phyloP scores from a whole-genome alignment of 495 filamentous ascomycete species.

The Sordaria brevicollis region DNA sequence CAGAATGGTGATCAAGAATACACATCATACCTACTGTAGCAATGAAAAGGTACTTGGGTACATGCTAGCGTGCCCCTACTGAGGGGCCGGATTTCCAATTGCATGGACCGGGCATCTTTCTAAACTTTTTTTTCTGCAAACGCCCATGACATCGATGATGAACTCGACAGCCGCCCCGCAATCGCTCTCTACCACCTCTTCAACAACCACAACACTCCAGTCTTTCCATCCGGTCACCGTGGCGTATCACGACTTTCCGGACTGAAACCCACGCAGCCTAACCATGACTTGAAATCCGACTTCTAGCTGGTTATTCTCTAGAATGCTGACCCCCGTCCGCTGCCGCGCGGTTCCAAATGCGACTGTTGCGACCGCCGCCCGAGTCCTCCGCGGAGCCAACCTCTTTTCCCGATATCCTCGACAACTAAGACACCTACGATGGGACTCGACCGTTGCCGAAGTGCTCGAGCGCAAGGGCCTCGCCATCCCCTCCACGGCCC shows the following conservation, averaged over 20 bases:
- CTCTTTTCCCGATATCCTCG: slow-evolving; percentile 6
- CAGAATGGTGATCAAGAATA: no score
- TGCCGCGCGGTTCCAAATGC: slow-evolving; percentile 26
- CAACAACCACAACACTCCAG: not conserved
- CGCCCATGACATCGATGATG: not conserved
- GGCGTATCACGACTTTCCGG: not conserved
- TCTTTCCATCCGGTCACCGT: not conserved
- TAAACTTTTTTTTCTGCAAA: not conserved
- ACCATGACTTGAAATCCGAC: slow-evolving; percentile 15
- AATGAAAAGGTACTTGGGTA: not conserved
- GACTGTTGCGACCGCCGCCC: slow-evolving; percentile 18
- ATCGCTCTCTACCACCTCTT: not conserved
- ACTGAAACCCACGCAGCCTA: not conserved
- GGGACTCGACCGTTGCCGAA: slow-evolving; percentile 23
- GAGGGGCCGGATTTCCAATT: not conserved
- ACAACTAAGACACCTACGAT: slow-evolving; percentile 23
- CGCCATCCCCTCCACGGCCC: slow-evolving; percentile 47
- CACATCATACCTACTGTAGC: not conserved
- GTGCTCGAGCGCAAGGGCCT: slow-evolving; percentile 7
- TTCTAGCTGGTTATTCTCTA: slow-evolving; percentile 2
- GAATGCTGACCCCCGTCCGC: slow-evolving; percentile 30
- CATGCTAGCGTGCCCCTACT: not conserved
- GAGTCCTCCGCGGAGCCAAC: slow-evolving; percentile 30
- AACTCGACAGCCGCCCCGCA: not conserved
- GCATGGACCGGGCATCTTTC: not conserved